Base-by-base conservation (phyloP, 129 eudicot species). In the Calendula officinalis region DNA sequence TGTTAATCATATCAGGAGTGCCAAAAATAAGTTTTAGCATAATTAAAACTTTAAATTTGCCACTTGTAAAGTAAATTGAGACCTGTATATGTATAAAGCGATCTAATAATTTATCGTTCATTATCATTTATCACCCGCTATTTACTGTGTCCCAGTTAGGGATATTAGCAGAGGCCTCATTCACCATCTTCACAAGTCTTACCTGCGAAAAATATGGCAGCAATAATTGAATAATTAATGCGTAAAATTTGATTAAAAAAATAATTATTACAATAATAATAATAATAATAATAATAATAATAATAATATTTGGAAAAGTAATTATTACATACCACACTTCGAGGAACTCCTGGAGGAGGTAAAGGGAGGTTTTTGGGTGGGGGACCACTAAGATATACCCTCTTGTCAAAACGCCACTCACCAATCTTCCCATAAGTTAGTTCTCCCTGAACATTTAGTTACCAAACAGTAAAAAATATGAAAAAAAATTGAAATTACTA, bases 291-390 rank as follows among this genome's bases (percentile, higher is more conserved):
- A 22, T 2, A 22, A 22, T 22, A 22, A 22, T 22, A 22, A 22
- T 22, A 22, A 22, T 22, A 22, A 22, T 22, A 22, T 22, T 22
- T 22, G 30, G 30, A 22, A 22, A 22, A 22, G 30, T 9, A n/a
- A n/a, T 8, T 11, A 51, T 53, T n/a, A 67, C 89, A 39, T 73
- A 85, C 92, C 92, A 85, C 92, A 70, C 92, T 85, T 82, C 79
- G 85, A 47, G 92, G 92, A 73, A 85, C 92, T 9, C 92, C 88
- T 0, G 88, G 92, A 36, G 92, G 92, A 17, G 92, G 92, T 76
- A 82, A 52, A 22, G 92, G 15, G 5, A 78, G 56, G 75, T 85
- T 85, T 68, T 35, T 79, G 8, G 92, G 88, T 15, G 88, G 88
- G 8, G 88, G 88, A n/a, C 83, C 92, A 42, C 74, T 75, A 2